phyloP scores from a whole-genome alignment of 2,329 filamentous ascomycete species.

The Colletotrichum tropicale region DNA sequence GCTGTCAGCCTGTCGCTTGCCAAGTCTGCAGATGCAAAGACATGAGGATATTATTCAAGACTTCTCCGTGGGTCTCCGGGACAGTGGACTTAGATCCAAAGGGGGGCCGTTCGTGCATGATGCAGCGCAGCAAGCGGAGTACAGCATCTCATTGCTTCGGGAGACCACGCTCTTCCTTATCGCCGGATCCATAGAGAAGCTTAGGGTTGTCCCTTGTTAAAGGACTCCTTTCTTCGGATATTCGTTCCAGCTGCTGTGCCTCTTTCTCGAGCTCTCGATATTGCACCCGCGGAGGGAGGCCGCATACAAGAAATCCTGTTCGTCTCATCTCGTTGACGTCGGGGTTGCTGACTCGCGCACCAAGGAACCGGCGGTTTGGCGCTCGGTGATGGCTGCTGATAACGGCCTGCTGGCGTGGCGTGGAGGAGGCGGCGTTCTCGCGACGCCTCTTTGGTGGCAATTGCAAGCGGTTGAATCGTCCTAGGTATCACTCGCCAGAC shows the following conservation, averaged over 20 bases:
- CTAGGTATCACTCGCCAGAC: background rate
- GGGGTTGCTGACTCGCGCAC: conserved; percentile 8
- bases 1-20: background rate
- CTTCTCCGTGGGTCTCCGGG: conserved; percentile 12
- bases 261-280: background rate
- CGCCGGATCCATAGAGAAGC: background rate
- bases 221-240: background rate
- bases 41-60: conserved; percentile 19
- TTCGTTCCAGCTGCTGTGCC: background rate
- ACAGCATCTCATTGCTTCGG: background rate
- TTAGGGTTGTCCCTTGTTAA: conserved; percentile 3
- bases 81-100: background rate
- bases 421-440: background rate
- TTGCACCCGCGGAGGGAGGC: background rate
- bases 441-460: background rate
- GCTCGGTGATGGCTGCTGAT: background rate
- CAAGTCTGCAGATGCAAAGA: conserved; percentile 7
- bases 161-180: background rate
- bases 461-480: background rate
- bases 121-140: background rate
- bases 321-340: background rate
- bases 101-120: background rate
- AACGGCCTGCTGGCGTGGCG: background rate
- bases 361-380: background rate
- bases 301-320: background rate